Evolutionary conservation across 2,329 filamentous ascomycete species (phyloP).

Genomic region (Penicillium corylophilum): DNA sequence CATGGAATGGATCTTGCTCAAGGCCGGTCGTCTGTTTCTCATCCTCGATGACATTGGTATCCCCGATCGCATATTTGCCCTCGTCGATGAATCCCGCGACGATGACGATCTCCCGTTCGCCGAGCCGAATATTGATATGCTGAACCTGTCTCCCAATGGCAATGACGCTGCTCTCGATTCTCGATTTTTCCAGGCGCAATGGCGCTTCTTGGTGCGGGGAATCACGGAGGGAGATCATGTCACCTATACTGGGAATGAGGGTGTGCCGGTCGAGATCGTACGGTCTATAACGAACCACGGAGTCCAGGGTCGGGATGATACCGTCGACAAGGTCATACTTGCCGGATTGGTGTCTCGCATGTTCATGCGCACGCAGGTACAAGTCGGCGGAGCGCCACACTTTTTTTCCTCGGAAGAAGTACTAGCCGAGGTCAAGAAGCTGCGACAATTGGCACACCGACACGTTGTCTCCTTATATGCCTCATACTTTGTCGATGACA

Average conservation of each 20-base stretch:
- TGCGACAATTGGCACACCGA: conserved; percentile 42
- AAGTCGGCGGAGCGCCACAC: conserved; percentile 37
- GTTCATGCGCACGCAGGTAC: conserved; percentile 40
- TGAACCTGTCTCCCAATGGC: conserved; percentile 54
- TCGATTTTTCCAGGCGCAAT: conserved; percentile 61
- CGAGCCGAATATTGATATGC: conserved; percentile 53
- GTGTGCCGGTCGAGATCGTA: conserved; percentile 58
- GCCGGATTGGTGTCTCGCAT: conserved; percentile 37
- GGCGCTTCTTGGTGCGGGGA: conserved; percentile 57
- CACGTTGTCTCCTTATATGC: conserved; percentile 47
- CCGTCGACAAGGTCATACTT: conserved; percentile 43
- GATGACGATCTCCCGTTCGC: conserved; percentile 61
- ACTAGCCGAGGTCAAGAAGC: conserved; percentile 38
- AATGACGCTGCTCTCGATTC: conserved; percentile 47
- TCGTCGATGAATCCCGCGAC: conserved; percentile 61
- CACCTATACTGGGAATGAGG: conserved; percentile 59
- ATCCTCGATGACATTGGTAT: conserved; percentile 59
- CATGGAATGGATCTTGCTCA: conserved; percentile 62
- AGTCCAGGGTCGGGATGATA: conserved; percentile 32
- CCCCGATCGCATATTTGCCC: conserved; percentile 62
- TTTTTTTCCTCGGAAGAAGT: conserved; percentile 43
- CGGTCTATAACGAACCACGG: conserved; percentile 39
- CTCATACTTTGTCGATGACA: conserved; percentile 46
- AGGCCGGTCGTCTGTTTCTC: conserved; percentile 58
- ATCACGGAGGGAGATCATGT: conserved; percentile 57